Evolutionary conservation across 2,329 filamentous ascomycete species (phyloP), one percentile per base, ranked within the genome.

Genomic region (Ophiostoma sp.): DNA sequence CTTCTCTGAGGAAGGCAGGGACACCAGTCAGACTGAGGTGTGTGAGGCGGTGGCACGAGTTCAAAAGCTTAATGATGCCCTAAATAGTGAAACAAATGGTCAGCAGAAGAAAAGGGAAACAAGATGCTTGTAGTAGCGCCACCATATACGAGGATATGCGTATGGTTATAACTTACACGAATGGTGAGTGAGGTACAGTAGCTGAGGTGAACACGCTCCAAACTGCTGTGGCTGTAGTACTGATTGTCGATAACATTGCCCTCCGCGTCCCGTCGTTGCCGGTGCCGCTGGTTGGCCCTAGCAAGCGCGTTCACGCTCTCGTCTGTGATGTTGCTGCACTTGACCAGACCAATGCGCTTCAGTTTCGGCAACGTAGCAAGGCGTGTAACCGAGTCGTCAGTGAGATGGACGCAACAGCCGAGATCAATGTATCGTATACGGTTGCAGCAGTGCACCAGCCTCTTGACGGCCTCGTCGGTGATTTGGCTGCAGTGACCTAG

Each of bases 341-440:
- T 99, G 71, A 99, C 96, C 71, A 99, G 84, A 0, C 96, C 96
- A 75, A 99, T 97, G 50, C 96, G 88, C 84, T 97, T 95, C 71
- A 99, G 85, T 82, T 99, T 99, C 2, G 96, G 96, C 6, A 99
- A 87, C 17, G 89, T 89, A 5, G 96, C 95, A 50, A 99, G 86
- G 76, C 93, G 91, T 75, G 88, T 92, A 19, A 99, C 92, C 28
- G 95, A 98, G 12, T 98, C 87, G 78, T 99, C 96, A 0, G 96
- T 98, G 75, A 99, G 85, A 77, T 93, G 91, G 17, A 88, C 89
- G 82, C 96, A 99, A 83, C 96, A 98, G n/a, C 96, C 96, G 59
- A 99, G 85, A 80, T 99, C 96, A 76, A 99, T 99, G 81, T 99
- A 99, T 72, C 96, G 89, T 77, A 99, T 98, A 31, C 96, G 90